Percentiles rank a stretch among this genome's conserved stretches.
Conservation (phyloP, 2,329 filamentous ascomycete species). For the Talaromyces rugulosus region DNA sequence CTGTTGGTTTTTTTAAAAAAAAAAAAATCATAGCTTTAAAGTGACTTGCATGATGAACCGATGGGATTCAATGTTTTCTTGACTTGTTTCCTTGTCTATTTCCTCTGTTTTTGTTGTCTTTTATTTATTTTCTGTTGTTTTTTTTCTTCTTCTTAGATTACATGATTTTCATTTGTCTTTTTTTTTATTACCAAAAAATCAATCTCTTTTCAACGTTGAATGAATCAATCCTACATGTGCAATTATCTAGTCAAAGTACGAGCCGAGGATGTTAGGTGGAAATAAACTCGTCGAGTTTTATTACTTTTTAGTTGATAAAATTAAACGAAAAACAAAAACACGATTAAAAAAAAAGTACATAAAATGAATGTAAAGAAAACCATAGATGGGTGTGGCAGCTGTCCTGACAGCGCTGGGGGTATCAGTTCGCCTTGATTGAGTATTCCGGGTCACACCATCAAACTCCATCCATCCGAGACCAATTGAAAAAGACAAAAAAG, state of each 20-base stretch:
- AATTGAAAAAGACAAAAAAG: neutral
- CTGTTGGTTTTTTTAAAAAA: too few species aligned
- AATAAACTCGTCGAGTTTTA: neutral
- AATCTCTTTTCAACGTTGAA: slow-evolving; percentile 15
- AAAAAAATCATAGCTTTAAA: neutral
- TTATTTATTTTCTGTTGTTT: neutral
- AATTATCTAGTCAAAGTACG: too few species aligned
- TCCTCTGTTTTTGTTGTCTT: neutral
- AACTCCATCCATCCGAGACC: neutral
- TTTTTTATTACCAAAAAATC: slow-evolving; percentile 18
- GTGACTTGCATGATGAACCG: neutral
- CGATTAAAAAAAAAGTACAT: neutral
- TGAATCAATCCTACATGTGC: neutral
- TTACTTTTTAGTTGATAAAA: neutral
- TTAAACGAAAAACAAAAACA: neutral
- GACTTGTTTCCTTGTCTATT: neutral
- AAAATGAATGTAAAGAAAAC: slow-evolving; percentile 4
- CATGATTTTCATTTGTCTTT: slow-evolving; percentile 21
- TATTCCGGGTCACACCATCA: neutral
- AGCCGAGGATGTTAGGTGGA: too few species aligned
- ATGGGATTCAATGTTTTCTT: too few species aligned
- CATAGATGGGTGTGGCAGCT: neutral
- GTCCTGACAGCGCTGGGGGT: neutral
- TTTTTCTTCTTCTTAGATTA: neutral
- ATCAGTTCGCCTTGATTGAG: neutral